These are phyloP conservation scores for Chondrus crispus DNA, from an alignment of 23 red algal genomes.

Conservation along the genomic window DNA sequence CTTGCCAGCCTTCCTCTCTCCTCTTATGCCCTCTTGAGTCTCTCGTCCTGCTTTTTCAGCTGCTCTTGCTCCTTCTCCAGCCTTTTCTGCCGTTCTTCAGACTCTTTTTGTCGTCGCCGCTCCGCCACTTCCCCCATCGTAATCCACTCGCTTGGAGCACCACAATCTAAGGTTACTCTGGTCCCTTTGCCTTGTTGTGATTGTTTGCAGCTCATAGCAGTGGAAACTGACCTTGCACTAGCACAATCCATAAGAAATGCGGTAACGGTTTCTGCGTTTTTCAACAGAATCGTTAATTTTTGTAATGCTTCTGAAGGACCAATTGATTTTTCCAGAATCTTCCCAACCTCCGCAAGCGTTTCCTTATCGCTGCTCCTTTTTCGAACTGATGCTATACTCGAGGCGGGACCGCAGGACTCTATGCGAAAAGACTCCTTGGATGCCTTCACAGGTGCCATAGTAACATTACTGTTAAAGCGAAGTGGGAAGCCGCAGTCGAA, in stretches of 20 bases:
- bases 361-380: not conserved
- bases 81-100: too few relatives aligned
- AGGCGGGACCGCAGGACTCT: not conserved
- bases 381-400: not conserved
- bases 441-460: not conserved
- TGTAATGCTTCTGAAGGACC: not conserved
- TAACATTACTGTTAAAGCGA: not conserved
- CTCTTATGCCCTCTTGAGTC: too few relatives aligned
- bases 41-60: too few relatives aligned
- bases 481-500: not conserved
- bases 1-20: too few relatives aligned
- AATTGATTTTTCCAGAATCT: not conserved
- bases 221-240: too few relatives aligned
- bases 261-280: not conserved
- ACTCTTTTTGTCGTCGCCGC: not conserved
- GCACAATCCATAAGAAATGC: not conserved
- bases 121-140: not conserved
- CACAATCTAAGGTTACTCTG: not conserved
- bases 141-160: not conserved
- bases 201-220: too few relatives aligned
- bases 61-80: too few relatives aligned
- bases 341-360: not conserved
- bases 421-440: not conserved
- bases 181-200: too few relatives aligned
- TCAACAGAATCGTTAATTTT: not conserved